Evolutionary conservation across 495 filamentous ascomycete species (phyloP).

Genomic region (Mytilinidion resinicola): DNA sequence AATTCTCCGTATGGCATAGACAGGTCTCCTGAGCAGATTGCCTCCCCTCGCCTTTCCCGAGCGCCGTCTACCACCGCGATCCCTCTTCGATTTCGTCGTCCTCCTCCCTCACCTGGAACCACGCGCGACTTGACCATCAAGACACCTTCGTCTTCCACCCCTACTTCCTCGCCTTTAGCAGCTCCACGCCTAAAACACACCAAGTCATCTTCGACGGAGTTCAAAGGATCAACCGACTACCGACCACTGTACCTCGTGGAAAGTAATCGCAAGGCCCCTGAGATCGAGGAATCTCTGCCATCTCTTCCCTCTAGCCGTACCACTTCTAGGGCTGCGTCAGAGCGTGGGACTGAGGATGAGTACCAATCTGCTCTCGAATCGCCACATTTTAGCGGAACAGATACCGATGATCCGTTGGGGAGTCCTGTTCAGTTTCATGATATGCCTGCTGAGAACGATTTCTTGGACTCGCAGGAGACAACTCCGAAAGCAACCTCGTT

Average conservation of each 20-base stretch:
- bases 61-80: slow-evolving; percentile 32
- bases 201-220: slow-evolving; percentile 32
- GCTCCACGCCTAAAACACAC: slow-evolving; percentile 17
- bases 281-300: slow-evolving; percentile 35
- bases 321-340: slow-evolving; percentile 17
- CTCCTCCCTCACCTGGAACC: slow-evolving; percentile 21
- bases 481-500: slow-evolving; percentile 28
- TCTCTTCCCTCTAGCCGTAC: slow-evolving; percentile 33
- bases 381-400: slow-evolving; percentile 15
- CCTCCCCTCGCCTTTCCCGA: slow-evolving; percentile 7
- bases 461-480: neutral
- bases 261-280: slow-evolving; percentile 34
- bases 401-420: slow-evolving; percentile 12
- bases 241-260: slow-evolving; percentile 41
- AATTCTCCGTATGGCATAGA: slow-evolving; percentile 6
- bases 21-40: slow-evolving; percentile 12
- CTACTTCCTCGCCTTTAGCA: slow-evolving; percentile 26
- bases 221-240: slow-evolving; percentile 29
- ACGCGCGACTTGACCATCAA: slow-evolving; percentile 23
- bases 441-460: slow-evolving; percentile 9
- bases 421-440: slow-evolving; percentile 7
- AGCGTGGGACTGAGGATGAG: slow-evolving; percentile 30
- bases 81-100: slow-evolving; percentile 32
- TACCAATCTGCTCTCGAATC: slow-evolving; percentile 36
- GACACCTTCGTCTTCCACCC: slow-evolving; percentile 12